phyloP scores from a whole-genome alignment of 2,329 filamentous ascomycete species.

The Aspergillus piperis region DNA sequence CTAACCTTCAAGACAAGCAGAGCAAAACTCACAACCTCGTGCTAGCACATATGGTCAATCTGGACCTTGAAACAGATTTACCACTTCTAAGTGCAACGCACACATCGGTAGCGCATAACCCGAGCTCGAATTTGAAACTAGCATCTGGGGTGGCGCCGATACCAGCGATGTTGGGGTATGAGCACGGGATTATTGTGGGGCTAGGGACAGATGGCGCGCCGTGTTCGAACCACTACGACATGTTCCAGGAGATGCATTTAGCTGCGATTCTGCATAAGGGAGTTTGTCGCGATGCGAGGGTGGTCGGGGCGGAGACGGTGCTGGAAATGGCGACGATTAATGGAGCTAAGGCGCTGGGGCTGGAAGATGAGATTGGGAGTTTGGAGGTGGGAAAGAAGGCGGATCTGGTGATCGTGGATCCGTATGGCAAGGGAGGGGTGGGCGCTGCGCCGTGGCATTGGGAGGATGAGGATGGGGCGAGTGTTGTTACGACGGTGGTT shows the following conservation, averaged over 20 bases:
- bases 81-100: constrained; percentile 38
- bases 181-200: constrained; percentile 46
- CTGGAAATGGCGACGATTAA: constrained; percentile 56
- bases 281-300: constrained; percentile 42
- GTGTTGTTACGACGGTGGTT: constrained; percentile 40
- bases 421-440: constrained; percentile 28
- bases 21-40: constrained; percentile 1
- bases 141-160: constrained; percentile 48
- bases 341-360: constrained; percentile 51
- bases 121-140: constrained; percentile 55
- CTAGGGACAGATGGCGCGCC: constrained; percentile 58
- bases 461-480: constrained; percentile 13
- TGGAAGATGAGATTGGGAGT: constrained; percentile 43
- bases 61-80: constrained; percentile 32
- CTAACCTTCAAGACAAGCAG: constrained; percentile 11
- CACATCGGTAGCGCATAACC: constrained; percentile 53
- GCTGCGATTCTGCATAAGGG: constrained; percentile 54
- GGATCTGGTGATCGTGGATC: constrained; percentile 41
- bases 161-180: constrained; percentile 1
- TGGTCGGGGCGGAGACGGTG: constrained; percentile 48
- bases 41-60: constrained; percentile 11
- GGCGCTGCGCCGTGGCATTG: constrained; percentile 39
- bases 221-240: constrained; percentile 55
- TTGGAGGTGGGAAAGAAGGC: constrained; percentile 46
- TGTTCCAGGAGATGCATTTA: constrained; percentile 56